Percentiles rank a stretch among this genome's conserved stretches.
phyloP scores from a whole-genome alignment of 1,139 yeast species.

The Taphrina communis region DNA sequence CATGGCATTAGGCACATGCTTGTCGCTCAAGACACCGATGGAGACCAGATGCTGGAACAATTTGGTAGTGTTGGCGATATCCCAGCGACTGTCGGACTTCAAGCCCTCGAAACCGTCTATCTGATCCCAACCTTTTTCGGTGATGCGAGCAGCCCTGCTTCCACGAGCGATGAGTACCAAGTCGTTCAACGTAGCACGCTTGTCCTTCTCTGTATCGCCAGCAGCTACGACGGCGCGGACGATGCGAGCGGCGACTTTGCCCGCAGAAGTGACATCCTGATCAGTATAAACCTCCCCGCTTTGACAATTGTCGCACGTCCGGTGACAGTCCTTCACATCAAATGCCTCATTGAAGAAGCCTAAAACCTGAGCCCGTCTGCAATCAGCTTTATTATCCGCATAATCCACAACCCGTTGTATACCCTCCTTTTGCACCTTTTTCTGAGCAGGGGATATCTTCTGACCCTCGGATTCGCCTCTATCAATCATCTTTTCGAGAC shows the following conservation, averaged over 20 bases:
- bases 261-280: slow-evolving; percentile 71
- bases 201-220: slow-evolving; percentile 61
- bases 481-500: slow-evolving; percentile 75
- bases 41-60: slow-evolving; percentile 77
- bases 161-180: slow-evolving; percentile 88
- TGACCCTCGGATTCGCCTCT: slow-evolving; percentile 71
- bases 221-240: slow-evolving; percentile 64
- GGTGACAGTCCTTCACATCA: slow-evolving; percentile 67
- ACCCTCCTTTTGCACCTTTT: slow-evolving; percentile 78
- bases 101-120: slow-evolving; percentile 75
- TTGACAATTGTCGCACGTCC: slow-evolving; percentile 85
- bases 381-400: slow-evolving; percentile 88
- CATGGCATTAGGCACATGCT: slow-evolving; percentile 67
- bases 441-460: slow-evolving; percentile 56
- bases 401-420: slow-evolving; percentile 85
- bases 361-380: slow-evolving; percentile 84
- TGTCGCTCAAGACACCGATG: slow-evolving; percentile 72
- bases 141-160: slow-evolving; percentile 65
- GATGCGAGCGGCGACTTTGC: slow-evolving; percentile 65
- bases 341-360: slow-evolving; percentile 88
- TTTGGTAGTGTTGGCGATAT: slow-evolving; percentile 66
- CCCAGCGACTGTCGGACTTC: slow-evolving; percentile 58
- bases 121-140: slow-evolving; percentile 65
- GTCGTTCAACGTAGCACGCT: slow-evolving; percentile 57
- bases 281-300: slow-evolving; percentile 60